Evolutionary conservation across 192 early-diverging fungal species (phyloP), one percentile per base, ranked within the genome.

Genomic region (Gonapodya prolifera): DNA sequence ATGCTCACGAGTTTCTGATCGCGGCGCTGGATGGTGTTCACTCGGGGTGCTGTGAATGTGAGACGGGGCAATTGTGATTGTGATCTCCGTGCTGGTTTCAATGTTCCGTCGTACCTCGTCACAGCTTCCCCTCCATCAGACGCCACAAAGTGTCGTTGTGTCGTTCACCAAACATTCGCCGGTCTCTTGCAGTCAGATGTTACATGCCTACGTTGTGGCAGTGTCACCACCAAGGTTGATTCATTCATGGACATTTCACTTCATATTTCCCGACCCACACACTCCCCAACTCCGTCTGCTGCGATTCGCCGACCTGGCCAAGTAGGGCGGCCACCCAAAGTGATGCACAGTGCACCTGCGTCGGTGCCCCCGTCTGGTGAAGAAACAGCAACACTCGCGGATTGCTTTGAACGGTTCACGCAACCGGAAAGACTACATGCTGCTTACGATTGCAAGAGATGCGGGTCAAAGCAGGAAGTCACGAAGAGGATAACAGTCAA

Each of bases 1-100:
- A 98, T 77, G 96, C 96, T 0, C 97, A 99, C 81, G 97, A 99
- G 77, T 98, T 96, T 77, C 94, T 98, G 79, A 95, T 98, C 61
- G 91, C 94, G 13, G 83, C 93, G 1, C 80, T 98, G 73, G 93
- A 98, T 78, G 84, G 91, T 74, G 90, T 99, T 76, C 97, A 99
- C 78, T 86, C 82, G 33, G 85, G 87, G 79, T 77, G 92, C 80
- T 35, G 82, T 79, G 80, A 86, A 81, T 84, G 87, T 78, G 78
- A 82, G 78, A 36, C 86, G 84, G 28, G 33, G n/a, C n/a, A n/a
- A n/a, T n/a, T n/a, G n/a, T n/a, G n/a, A n/a, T n/a, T n/a, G n/a
- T n/a, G 32, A 70, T 70, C 1, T 31, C 1, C 30, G 32, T 70
- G 32, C 30, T 70, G 32, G 32, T 70, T 31, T 32, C 29, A 75